phyloP scores from a whole-genome alignment of 306 rosid genomes.

The Begonia fuchsioides region DNA sequence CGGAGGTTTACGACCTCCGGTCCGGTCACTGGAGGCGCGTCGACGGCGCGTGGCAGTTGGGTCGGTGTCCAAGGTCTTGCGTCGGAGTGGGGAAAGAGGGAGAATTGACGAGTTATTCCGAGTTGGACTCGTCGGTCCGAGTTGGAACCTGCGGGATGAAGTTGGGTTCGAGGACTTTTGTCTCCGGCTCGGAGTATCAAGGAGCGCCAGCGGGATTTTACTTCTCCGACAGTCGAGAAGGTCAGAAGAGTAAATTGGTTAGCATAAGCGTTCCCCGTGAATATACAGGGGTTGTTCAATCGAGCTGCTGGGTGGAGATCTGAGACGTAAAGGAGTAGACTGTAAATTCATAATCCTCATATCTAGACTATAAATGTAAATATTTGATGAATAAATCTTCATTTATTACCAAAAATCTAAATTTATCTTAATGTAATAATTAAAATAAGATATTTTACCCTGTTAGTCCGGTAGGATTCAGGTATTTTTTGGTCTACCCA shows the following conservation, averaged over 20 bases:
- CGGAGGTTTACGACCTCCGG: slow-evolving; percentile 19
- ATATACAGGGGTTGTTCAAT: slow-evolving; percentile 30
- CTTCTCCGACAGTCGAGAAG: slow-evolving; percentile 3
- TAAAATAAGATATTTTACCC: too few relatives aligned
- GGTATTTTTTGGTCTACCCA: too few relatives aligned
- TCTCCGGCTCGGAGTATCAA: slow-evolving; percentile 34
- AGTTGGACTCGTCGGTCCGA: slow-evolving; percentile 11
- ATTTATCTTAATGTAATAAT: too few relatives aligned
- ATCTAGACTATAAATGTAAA: neutral
- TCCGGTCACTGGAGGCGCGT: slow-evolving; percentile 31
- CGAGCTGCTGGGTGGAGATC: slow-evolving; percentile 38
- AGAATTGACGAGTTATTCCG: slow-evolving; percentile 21
- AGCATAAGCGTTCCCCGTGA: slow-evolving; percentile 18
- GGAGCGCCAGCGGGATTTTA: slow-evolving; percentile 26
- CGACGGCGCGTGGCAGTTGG: slow-evolving; percentile 26
- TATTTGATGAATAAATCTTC: too few relatives aligned
- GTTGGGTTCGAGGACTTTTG: slow-evolving; percentile 12
- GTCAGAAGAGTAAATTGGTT: slow-evolving; percentile 23
- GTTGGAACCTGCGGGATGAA: slow-evolving; percentile 23
- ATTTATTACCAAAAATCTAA: too few relatives aligned
- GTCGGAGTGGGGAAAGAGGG: slow-evolving; percentile 30
- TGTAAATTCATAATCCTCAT: neutral
- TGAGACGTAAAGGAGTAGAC: neutral
- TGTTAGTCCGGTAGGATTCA: too few relatives aligned
- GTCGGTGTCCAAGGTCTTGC: slow-evolving; percentile 32